phyloP scores from a whole-genome alignment of 1,284 basidiomycete species.

The Inonotus obliquus region DNA sequence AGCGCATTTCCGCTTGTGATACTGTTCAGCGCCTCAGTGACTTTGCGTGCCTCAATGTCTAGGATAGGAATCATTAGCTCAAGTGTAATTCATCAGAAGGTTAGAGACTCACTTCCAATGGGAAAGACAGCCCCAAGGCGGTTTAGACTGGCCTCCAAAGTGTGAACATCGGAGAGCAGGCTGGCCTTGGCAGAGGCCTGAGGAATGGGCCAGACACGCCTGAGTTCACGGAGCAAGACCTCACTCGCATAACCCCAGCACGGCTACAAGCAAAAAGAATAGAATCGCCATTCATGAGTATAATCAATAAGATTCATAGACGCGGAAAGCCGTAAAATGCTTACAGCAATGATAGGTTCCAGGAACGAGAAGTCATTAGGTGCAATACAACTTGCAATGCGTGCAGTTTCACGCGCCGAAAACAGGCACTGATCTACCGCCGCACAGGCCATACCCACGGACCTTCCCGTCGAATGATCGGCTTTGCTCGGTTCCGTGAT shows the following conservation, averaged over 20 bases:
- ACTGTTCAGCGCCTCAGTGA: neutral
- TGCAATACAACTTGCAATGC: constrained; percentile 2
- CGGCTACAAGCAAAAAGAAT: neutral
- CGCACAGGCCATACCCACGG: neutral
- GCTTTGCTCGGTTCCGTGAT: neutral
- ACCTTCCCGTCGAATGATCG: neutral
- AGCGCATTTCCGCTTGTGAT: neutral
- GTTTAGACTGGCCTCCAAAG: constrained; percentile 3
- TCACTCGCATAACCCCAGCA: constrained; percentile 14
- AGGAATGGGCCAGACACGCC: neutral
- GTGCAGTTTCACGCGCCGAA: constrained; percentile 6
- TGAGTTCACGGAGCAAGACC: constrained; percentile 7
- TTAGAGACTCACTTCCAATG: constrained; percentile 9
- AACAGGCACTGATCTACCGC: constrained; percentile 11
- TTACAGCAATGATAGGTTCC: constrained; percentile 16
- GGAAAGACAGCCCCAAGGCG: constrained; percentile 12
- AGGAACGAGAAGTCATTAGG: constrained; percentile 6
- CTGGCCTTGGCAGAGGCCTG: neutral
- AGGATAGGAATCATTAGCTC: neutral
- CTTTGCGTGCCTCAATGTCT: neutral
- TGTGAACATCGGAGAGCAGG: constrained; percentile 2
- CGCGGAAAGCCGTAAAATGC: neutral
- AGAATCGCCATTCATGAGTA: neutral
- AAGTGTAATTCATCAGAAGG: neutral
- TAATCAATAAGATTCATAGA: neutral